Evolutionary conservation across 164 flowering plant species (phyloP).

Genomic region (Vitis cinerea): DNA sequence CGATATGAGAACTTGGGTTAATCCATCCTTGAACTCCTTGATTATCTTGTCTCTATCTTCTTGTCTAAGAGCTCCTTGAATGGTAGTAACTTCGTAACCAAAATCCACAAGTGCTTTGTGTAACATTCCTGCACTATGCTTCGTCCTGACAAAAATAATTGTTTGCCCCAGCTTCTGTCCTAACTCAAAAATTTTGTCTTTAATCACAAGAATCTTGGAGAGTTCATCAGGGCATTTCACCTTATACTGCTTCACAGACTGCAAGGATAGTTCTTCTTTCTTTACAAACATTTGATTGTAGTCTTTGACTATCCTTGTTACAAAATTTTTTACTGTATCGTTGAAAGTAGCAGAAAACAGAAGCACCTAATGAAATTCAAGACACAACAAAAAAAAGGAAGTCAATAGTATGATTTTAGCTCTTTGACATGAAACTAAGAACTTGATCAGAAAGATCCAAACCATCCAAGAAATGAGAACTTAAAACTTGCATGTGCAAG

Average conservation of each 20-base stretch:
- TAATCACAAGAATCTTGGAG: slow-evolving; percentile 60
- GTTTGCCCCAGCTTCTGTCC: slow-evolving; percentile 89
- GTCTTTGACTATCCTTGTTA: slow-evolving; percentile 56
- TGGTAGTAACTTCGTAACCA: slow-evolving; percentile 80
- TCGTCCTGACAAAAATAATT: slow-evolving; percentile 77
- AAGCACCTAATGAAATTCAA: slow-evolving; percentile 59
- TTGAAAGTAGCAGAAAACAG: slow-evolving; percentile 93
- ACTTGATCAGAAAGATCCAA: no score
- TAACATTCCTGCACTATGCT: slow-evolving; percentile 53
- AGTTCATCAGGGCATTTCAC: slow-evolving; percentile 79
- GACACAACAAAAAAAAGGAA: background rate
- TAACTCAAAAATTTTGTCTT: slow-evolving; percentile 66
- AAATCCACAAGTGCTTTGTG: slow-evolving; percentile 46
- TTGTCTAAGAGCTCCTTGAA: slow-evolving; percentile 68
- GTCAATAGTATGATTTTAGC: background rate
- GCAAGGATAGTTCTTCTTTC: slow-evolving; percentile 88
- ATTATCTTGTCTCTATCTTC: slow-evolving; percentile 81
- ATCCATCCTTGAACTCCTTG: slow-evolving; percentile 84
- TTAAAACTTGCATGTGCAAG: no score
- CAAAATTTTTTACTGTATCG: slow-evolving; percentile 78
- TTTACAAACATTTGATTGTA: slow-evolving; percentile 84
- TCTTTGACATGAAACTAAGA: no score
- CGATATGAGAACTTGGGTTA: slow-evolving; percentile 87
- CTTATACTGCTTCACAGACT: slow-evolving; percentile 87
- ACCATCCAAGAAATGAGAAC: no score